These are phyloP conservation scores for Pedinophyceae sp. DNA, from an alignment of 139 green algal species.

Conservation along the genomic window DNA sequence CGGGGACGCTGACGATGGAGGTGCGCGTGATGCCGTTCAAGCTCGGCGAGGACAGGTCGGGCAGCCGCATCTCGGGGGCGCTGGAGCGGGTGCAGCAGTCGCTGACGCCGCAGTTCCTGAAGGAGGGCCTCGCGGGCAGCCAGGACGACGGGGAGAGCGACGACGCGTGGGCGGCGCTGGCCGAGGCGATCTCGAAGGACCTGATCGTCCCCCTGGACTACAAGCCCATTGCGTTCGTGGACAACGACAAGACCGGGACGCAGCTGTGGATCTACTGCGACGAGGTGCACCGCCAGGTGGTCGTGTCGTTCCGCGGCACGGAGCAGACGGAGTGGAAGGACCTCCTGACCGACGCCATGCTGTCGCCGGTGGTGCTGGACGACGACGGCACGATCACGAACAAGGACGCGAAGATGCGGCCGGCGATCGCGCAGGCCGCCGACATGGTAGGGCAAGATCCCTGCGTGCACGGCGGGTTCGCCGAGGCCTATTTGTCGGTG, in stretches of 20 bases:
- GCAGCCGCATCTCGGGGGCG: neutral
- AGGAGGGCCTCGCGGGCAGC: neutral
- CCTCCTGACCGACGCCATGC: conserved; percentile 2
- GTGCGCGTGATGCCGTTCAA: neutral
- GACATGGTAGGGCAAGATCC: too few species aligned
- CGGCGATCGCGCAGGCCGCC: neutral
- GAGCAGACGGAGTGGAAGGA: conserved; percentile 7
- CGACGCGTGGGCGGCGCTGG: neutral
- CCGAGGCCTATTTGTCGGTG: conserved; percentile 2
- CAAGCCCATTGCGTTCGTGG: neutral
- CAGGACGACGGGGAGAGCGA: neutral
- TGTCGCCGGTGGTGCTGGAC: neutral
- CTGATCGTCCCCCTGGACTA: neutral
- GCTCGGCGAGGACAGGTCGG: neutral
- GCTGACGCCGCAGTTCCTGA: neutral
- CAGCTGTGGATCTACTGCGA: conserved; percentile 4
- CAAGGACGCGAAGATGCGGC: neutral
- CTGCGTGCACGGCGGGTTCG: conserved; percentile 4
- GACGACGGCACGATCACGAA: neutral
- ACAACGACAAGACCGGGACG: neutral
- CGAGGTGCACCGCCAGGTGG: neutral
- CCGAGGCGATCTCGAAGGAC: neutral
- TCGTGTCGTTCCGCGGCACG: conserved; percentile 4
- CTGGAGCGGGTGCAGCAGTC: neutral
- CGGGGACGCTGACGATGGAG: neutral